Conservation (phyloP, 129 eudicot genomes). For the Lactuca sativa region DNA sequence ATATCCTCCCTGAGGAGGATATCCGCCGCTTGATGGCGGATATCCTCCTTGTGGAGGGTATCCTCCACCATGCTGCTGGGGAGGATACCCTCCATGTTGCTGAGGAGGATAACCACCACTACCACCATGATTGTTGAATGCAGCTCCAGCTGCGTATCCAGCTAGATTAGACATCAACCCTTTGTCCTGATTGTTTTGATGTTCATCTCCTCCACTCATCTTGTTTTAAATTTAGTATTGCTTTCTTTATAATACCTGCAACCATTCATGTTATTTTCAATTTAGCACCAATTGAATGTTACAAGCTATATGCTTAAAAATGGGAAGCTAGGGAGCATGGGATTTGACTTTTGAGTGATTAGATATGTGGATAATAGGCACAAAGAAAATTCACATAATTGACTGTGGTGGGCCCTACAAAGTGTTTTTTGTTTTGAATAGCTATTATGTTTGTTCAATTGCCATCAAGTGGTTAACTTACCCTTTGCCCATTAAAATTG, state of each 20-base stretch:
- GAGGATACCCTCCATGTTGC: conserved; percentile 22
- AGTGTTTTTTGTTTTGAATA: too few species aligned
- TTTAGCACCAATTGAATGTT: neutral
- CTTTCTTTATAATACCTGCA: conserved; percentile 11
- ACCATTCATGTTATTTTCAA: conserved; percentile 43
- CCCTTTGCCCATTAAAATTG: too few species aligned
- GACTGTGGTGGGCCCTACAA: too few species aligned
- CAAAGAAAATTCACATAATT: too few species aligned
- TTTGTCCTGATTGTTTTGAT: conserved; percentile 48
- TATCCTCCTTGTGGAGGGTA: conserved; percentile 26
- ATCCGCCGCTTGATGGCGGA: conserved; percentile 9
- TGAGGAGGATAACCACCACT: conserved; percentile 47
- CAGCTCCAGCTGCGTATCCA: conserved; percentile 63
- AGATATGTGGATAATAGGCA: too few species aligned
- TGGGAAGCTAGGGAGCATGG: too few species aligned
- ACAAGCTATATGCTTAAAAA: too few species aligned
- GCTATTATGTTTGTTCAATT: too few species aligned
- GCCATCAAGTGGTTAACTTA: too few species aligned
- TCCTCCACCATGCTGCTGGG: neutral
- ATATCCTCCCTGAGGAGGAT: conserved; percentile 19
- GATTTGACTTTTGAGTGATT: too few species aligned
- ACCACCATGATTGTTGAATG: conserved; percentile 28
- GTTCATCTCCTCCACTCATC: conserved; percentile 53
- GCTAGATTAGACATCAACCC: conserved; percentile 57
- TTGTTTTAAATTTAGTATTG: conserved; percentile 25